phyloP scores from a whole-genome alignment of 768 basidiomycete species.

The Termitomyces sp. region DNA sequence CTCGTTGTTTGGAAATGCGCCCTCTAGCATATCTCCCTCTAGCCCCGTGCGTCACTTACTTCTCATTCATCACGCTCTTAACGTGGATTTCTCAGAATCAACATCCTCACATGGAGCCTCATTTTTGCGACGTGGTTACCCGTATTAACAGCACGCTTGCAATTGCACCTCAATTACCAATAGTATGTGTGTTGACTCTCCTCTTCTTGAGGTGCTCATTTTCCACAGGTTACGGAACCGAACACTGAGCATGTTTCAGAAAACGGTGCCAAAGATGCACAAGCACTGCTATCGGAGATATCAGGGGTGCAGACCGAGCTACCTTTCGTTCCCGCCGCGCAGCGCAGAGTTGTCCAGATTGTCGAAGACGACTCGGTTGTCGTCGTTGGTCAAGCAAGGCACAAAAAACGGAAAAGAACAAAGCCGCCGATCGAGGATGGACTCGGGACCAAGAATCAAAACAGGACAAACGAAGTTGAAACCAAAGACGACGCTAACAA shows the following conservation, averaged over 20 bases:
- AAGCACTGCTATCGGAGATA: constrained; percentile 19
- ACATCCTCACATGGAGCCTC: constrained; percentile 12
- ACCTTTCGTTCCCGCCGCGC: constrained; percentile 68
- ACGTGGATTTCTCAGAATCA: background rate
- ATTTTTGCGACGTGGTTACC: constrained; percentile 52
- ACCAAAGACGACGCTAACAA: constrained; percentile 17
- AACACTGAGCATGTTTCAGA: constrained; percentile 7
- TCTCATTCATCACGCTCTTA: background rate
- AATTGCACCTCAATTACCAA: constrained; percentile 49
- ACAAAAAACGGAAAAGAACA: constrained; percentile 61
- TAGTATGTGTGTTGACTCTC: constrained; percentile 22
- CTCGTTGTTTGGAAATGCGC: constrained; percentile 40
- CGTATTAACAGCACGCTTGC: constrained; percentile 64
- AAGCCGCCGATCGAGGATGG: constrained; percentile 22
- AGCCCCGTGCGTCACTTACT: constrained; percentile 6
- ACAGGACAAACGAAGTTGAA: constrained; percentile 18
- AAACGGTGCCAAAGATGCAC: constrained; percentile 6
- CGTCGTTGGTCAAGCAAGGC: constrained; percentile 59
- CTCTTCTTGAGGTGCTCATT: background rate
- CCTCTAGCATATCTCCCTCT: constrained; percentile 10
- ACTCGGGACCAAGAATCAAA: constrained; percentile 11
- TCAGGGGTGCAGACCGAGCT: constrained; percentile 59
- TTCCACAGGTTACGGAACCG: background rate
- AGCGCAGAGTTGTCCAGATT: constrained; percentile 35
- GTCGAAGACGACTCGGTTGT: constrained; percentile 60